Evolutionary conservation across 352 stramenopile genomes (phyloP).

Genomic region (Pythium monospermum): DNA sequence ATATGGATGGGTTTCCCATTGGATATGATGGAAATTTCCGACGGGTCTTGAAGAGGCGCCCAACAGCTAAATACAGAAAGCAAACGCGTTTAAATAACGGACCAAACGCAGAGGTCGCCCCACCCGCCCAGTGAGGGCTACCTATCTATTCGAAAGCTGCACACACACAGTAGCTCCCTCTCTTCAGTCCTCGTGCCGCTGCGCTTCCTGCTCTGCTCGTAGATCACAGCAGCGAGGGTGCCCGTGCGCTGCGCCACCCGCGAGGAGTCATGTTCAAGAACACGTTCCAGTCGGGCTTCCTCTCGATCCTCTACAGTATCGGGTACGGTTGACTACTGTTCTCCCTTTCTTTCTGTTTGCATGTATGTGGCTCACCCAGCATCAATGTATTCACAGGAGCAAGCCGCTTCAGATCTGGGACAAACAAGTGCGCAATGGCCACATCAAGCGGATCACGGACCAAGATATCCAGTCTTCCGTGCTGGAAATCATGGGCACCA

Average conservation of each 20-base stretch:
- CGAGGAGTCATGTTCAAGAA: slow-evolving; percentile 93
- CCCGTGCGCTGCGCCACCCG: background rate
- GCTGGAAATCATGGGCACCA: slow-evolving; percentile 98
- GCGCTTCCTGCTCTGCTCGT: too few relatives aligned
- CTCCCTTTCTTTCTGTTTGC: background rate
- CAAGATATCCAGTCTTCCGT: slow-evolving; percentile 97
- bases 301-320: slow-evolving; percentile 98
- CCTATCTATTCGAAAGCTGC: too few relatives aligned
- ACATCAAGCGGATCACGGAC: slow-evolving; percentile 98
- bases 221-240: too few relatives aligned
- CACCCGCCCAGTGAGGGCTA: too few relatives aligned
- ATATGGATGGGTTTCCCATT: too few relatives aligned
- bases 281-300: slow-evolving; percentile 97
- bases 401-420: slow-evolving; percentile 99
- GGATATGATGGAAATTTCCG: too few relatives aligned
- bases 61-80: too few relatives aligned
- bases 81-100: too few relatives aligned
- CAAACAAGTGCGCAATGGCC: slow-evolving; percentile 96
- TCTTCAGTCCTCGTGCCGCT: too few relatives aligned
- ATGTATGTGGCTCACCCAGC: background rate
- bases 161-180: too few relatives aligned
- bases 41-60: too few relatives aligned
- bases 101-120: too few relatives aligned
- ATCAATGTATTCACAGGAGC: slow-evolving; percentile 52
- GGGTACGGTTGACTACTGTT: slow-evolving; percentile 64